A percentile compares a stretch with the other conserved stretches of the same genome.
Evolutionary conservation across 2,329 filamentous ascomycete genomes (phyloP).

Genomic region (Verticillium isaacii): DNA sequence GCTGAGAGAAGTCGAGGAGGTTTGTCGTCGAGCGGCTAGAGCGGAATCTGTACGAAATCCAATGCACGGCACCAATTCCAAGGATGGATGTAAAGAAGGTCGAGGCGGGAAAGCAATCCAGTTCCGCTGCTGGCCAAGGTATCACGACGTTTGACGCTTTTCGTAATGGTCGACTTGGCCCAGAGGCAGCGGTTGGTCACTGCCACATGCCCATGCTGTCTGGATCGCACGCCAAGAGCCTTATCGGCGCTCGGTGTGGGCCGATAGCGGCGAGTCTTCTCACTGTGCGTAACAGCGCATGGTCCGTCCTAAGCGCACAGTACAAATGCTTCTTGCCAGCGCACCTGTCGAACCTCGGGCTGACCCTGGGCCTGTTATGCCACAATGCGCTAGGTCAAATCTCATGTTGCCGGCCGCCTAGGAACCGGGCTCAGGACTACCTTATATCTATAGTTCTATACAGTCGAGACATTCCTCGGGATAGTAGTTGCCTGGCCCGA

Average conservation of each 20-base stretch:
- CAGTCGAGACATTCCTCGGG: not conserved
- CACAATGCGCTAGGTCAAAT: not conserved
- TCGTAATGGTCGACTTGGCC: not conserved
- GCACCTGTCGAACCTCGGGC: not conserved
- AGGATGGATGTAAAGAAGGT: not conserved
- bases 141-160: not conserved
- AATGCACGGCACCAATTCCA: not conserved
- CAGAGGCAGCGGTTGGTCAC: not conserved
- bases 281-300: not conserved
- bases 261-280: not conserved
- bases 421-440: too few species aligned
- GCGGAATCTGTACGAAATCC: not conserved
- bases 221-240: not conserved
- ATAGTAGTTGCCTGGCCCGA: not conserved
- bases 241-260: not conserved
- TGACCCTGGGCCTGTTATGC: not conserved
- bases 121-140: not conserved
- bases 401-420: too few species aligned
- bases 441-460: not conserved
- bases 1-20: not conserved
- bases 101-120: not conserved
- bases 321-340: not conserved
- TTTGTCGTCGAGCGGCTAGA: not conserved
- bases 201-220: not conserved
- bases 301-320: not conserved